Conservation (phyloP, 768 basidiomycete genomes). For the Tephrocybe sp. region DNA sequence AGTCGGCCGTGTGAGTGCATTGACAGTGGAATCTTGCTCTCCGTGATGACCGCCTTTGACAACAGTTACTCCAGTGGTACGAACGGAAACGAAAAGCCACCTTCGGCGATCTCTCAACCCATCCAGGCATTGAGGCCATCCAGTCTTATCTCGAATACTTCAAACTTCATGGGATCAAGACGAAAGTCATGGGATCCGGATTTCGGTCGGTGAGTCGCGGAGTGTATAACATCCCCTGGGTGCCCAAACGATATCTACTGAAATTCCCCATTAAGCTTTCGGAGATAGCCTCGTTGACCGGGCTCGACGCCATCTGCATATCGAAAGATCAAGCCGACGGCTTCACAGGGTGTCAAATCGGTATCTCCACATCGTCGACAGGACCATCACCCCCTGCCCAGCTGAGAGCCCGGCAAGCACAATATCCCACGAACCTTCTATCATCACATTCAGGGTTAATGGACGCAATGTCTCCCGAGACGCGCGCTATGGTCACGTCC, state of each 20-base stretch:
- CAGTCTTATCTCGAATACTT: slow-evolving; percentile 47
- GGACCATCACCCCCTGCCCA: slow-evolving; percentile 26
- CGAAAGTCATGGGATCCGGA: slow-evolving; percentile 40
- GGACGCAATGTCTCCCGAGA: slow-evolving; percentile 34
- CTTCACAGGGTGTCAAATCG: slow-evolving; percentile 31
- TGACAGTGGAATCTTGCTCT: not conserved
- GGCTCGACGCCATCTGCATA: slow-evolving; percentile 44
- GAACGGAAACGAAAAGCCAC: slow-evolving; percentile 32
- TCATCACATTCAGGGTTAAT: slow-evolving; percentile 31
- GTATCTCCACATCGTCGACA: slow-evolving; percentile 13
- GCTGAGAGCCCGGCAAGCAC: slow-evolving; percentile 36
- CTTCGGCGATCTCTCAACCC: slow-evolving; percentile 24
- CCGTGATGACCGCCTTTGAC: slow-evolving; percentile 1
- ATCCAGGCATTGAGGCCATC: slow-evolving; percentile 48
- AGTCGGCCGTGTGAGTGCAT: slow-evolving; percentile 45
- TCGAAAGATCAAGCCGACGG: slow-evolving; percentile 39
- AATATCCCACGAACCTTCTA: slow-evolving; percentile 37
- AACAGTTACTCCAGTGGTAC: slow-evolving; percentile 42
- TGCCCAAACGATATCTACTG: slow-evolving; percentile 1
- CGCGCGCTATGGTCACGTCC: slow-evolving; percentile 29
- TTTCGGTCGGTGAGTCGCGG: slow-evolving; percentile 37
- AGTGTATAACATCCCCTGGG: not conserved
- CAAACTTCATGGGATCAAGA: slow-evolving; percentile 35
- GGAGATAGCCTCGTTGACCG: slow-evolving; percentile 41
- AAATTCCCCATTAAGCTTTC: slow-evolving; percentile 29